Conservation (phyloP, 2,329 filamentous ascomycete species). For the Xylaria sp. region DNA sequence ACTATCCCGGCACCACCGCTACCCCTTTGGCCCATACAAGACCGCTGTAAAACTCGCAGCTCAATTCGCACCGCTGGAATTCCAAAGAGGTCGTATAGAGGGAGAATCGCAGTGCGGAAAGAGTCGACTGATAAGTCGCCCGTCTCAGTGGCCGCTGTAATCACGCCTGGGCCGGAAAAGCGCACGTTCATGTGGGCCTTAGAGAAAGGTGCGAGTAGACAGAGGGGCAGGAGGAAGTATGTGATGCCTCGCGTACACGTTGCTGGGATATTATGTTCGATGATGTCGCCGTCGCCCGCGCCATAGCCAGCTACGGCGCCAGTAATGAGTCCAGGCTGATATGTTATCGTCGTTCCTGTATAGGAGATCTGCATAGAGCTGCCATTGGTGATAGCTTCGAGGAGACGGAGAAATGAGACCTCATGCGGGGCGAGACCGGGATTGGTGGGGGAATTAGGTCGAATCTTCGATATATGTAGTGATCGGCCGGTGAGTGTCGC, state of each 20-base stretch:
- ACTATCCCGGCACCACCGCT: constrained; percentile 89
- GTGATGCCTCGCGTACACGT: constrained; percentile 84
- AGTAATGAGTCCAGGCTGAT: constrained; percentile 91
- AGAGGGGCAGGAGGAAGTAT: constrained; percentile 92
- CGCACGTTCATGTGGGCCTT: constrained; percentile 91
- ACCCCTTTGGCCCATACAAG: constrained; percentile 79
- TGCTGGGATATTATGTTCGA: constrained; percentile 82
- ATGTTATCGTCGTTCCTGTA: constrained; percentile 92
- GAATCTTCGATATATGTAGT: constrained; percentile 93
- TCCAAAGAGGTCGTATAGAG: constrained; percentile 89
- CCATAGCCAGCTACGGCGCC: constrained; percentile 80
- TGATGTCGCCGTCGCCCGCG: constrained; percentile 74
- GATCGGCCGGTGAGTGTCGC: constrained; percentile 91
- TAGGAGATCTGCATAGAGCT: constrained; percentile 95
- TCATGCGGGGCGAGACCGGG: constrained; percentile 93
- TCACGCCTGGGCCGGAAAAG: constrained; percentile 90
- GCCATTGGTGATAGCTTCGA: constrained; percentile 96
- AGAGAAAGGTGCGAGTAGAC: constrained; percentile 90
- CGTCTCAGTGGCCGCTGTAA: constrained; percentile 83
- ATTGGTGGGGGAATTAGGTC: constrained; percentile 83
- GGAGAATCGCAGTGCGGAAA: constrained; percentile 91
- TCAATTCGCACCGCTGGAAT: constrained; percentile 85
- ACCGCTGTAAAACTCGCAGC: constrained; percentile 81
- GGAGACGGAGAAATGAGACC: constrained; percentile 92
- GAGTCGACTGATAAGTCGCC: constrained; percentile 94